Base-by-base conservation (phyloP, 164 flowering plant genomes). In the Cinnamomum chago region DNA sequence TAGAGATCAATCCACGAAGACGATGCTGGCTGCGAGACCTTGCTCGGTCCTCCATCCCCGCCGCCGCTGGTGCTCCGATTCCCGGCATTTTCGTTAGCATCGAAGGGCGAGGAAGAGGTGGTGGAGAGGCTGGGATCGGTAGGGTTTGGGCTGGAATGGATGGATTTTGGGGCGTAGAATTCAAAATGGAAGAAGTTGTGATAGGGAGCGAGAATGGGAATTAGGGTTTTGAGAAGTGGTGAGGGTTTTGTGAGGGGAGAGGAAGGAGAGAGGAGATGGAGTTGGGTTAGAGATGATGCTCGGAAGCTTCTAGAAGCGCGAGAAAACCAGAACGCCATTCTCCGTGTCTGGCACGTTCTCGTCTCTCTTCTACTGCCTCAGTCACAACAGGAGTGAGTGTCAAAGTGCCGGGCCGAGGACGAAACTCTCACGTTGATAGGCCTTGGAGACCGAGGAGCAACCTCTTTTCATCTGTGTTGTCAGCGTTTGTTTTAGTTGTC, bases 1-100 rank as follows among this genome's bases (percentile, higher is more conserved):
- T 93, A 88, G 78, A 81, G 60, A 77, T 93, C 98, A 55, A 95
- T 84, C 99, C 98, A 95, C 62, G 78, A 70, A 55, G n/a, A 55
- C n/a, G 60, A 14, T 20, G n/a, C 4, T 4, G n/a, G 5, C 47
- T 40, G 47, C 22, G 71, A 58, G 58, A 51, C 72, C 67, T 65
- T 71, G 12, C 14, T 58, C 40, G 76, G 58, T 70, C 64, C 50
- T 52, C 64, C 20, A 28, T 75, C 76, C n/a, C 71, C 58, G 11
- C 64, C 79, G 14, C 50, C 70, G 55, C 72, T 33, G 11, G 30
- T 75, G 9, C 62, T 15, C 47, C 13, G 58, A 35, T 76, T 58
- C 51, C 72, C 78, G 18, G 71, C 80, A 28, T 22, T 76, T 27
- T 65, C 69, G 10, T n/a, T n/a, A 28, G 68, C 73, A 18, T 66